Base-by-base conservation (phyloP, 2,329 filamentous ascomycete genomes). In the Paraphaeosphaeria sporulosa region DNA sequence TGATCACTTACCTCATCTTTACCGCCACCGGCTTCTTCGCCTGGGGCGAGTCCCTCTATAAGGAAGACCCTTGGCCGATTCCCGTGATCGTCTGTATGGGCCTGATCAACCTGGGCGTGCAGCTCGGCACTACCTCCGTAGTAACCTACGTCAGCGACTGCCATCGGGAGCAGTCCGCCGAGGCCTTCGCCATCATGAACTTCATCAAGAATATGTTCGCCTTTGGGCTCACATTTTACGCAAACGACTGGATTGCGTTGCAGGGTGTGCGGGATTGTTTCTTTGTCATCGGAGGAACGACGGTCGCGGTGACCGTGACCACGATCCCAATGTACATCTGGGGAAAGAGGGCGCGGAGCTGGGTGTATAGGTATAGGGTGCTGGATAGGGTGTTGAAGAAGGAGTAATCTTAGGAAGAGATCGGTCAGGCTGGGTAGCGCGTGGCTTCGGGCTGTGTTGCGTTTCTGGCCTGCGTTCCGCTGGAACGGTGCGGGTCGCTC, bases 301-400 rank as follows among this genome's bases (percentile, higher is more conserved):
- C 69, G 0, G 44, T 64, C 5, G 67, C 66, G 21, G 69, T 66
- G 3, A 69, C 69, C 3, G n/a, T 71, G 7, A 57, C 59, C 10
- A 71, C 67, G 6, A 62, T 71, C 23, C 67, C 69, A 0, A 71
- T 71, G 69, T 71, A 71, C 40, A 65, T 71, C n/a, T 71, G 51
- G 23, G 69, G 69, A 12, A 71, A 71, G 57, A 64, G 56, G 36
- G 68, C 67, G 8, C 59, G 69, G 36, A 71, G 66, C 49, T 71
- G 68, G 82, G 83, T 63, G 62, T 72, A 54, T 66, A 76, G 55
- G 21, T 36, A 54, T 13, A 47, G 62, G 2, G 61, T 70, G 3
- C 34, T 70, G 19, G 68, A 70, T 44, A 59, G 63, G 15, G 66
- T 69, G 12, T 46, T 67, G 21, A 68, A 65, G 57, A 56, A 36